Base-by-base conservation (phyloP, 2,329 filamentous ascomycete species). In the Dissoconium aciculare region DNA sequence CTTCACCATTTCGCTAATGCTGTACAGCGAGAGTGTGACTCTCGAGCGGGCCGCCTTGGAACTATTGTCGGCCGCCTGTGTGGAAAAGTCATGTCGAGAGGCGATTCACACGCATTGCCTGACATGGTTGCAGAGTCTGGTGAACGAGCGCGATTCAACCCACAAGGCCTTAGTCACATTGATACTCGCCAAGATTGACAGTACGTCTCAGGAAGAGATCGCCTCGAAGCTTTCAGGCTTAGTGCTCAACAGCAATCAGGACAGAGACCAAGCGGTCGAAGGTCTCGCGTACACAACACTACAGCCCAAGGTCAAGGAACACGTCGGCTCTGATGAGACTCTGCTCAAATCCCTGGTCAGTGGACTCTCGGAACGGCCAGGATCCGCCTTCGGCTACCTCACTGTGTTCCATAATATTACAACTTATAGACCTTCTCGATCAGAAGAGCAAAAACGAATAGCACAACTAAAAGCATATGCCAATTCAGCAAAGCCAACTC, bases 381-480 rank as follows among this genome's bases (percentile, higher is more conserved):
- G 38, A 19, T 43, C 44, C 23, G 76, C 84, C 0, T 94, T 92
- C 50, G 87, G 87, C 28, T 79, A 74, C 11, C 64, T 98, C 24
- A 92, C 79, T 50, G 78, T 94, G 32, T 69, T 95, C 41, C 64
- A 73, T 32, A 94, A 95, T 49, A 61, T 98, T 30, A 92, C 83
- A 10, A 66, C 70, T 16, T 95, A 92, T 51, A 67, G 71, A 24
- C 84, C 84, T 5, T 63, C 64, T 5, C 64, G 85, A 24, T 77
- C 82, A 0, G 87, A 94, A 40, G 89, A 98, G 55, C 78, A 94
- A 47, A 89, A 87, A 59, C 83, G 81, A 49, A 82, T 98, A 60
- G 71, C 71, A 4, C 81, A 98, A 52, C 68, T 98, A 26, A 94
- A 92, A 60, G 82, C 84, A 2, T 98, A 95, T 47, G 89, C 89